These are phyloP conservation scores for Tylopilus microsporus DNA, from an alignment of 1,284 basidiomycete genomes.

Conservation along the genomic window DNA sequence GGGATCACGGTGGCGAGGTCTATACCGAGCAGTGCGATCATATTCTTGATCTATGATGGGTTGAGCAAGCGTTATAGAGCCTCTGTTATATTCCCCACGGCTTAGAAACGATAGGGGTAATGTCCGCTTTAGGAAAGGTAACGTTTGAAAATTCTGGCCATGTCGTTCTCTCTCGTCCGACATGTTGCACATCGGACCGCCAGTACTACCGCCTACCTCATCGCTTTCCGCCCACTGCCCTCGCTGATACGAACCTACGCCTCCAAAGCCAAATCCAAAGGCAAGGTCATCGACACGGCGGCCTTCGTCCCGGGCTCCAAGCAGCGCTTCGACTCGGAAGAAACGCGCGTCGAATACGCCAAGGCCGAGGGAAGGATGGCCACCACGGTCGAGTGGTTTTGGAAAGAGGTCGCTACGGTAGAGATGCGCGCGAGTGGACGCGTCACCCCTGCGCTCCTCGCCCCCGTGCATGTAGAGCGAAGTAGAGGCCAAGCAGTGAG, in stretches of 20 bases:
- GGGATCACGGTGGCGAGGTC: constrained; percentile 87
- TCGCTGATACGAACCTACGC: constrained; percentile 24
- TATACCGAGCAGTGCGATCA: constrained; percentile 86
- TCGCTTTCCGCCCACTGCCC: background rate
- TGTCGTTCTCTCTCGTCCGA: constrained; percentile 15
- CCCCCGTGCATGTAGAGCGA: constrained; percentile 60
- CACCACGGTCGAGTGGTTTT: constrained; percentile 59
- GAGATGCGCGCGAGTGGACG: constrained; percentile 72
- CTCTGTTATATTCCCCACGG: too few relatives aligned
- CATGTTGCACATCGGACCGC: constrained; percentile 9
- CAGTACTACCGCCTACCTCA: background rate
- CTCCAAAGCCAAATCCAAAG: constrained; percentile 35
- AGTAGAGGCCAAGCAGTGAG: constrained; percentile 33
- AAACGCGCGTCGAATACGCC: constrained; percentile 48
- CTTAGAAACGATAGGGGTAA: background rate
- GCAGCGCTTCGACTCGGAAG: constrained; percentile 48
- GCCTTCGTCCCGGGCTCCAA: constrained; percentile 54
- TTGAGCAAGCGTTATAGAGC: constrained; percentile 42
- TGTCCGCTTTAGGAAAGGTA: background rate
- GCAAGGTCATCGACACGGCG: constrained; percentile 34
- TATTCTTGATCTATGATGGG: constrained; percentile 87
- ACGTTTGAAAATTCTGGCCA: background rate
- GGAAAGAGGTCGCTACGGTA: constrained; percentile 60
- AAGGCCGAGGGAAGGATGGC: constrained; percentile 63
- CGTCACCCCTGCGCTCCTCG: constrained; percentile 64